Conservation (phyloP, 2,329 filamentous ascomycete species). For the Ophiocordyceps sinensis region DNA sequence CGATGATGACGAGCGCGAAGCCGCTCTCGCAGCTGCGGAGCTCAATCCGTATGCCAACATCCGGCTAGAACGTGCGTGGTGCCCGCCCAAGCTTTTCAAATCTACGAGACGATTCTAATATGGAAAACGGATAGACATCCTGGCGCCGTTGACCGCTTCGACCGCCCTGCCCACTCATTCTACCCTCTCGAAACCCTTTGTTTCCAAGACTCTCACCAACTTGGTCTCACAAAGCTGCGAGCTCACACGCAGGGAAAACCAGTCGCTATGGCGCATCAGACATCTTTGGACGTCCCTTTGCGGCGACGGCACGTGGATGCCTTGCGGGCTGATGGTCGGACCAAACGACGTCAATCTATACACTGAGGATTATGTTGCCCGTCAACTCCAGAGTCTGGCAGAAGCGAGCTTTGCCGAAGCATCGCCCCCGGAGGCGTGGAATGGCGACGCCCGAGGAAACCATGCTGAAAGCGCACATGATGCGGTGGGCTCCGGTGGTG, state of each 20-base stretch:
- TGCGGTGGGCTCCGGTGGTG: conserved; percentile 1
- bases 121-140: conserved; percentile 33
- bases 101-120: not conserved
- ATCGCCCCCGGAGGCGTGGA: conserved; percentile 5
- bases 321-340: conserved; percentile 42
- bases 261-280: conserved; percentile 59
- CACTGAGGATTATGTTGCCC: conserved; percentile 29
- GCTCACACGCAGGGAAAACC: conserved; percentile 62
- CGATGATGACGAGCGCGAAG: conserved; percentile 53
- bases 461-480: conserved; percentile 4
- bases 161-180: conserved; percentile 63
- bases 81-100: not conserved
- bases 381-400: conserved; percentile 17
- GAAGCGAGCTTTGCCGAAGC: conserved; percentile 6
- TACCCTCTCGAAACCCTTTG: conserved; percentile 60
- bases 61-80: conserved; percentile 51
- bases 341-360: conserved; percentile 42
- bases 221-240: conserved; percentile 54
- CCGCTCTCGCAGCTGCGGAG: conserved; percentile 47
- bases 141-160: conserved; percentile 60
- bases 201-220: conserved; percentile 56
- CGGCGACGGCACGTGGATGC: conserved; percentile 58
- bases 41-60: conserved; percentile 63
- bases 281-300: conserved; percentile 58
- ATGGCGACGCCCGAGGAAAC: conserved; percentile 8